Evolutionary conservation across 176 grass and related monocot species (phyloP).

Genomic region (Puccinellia tenuiflora): DNA sequence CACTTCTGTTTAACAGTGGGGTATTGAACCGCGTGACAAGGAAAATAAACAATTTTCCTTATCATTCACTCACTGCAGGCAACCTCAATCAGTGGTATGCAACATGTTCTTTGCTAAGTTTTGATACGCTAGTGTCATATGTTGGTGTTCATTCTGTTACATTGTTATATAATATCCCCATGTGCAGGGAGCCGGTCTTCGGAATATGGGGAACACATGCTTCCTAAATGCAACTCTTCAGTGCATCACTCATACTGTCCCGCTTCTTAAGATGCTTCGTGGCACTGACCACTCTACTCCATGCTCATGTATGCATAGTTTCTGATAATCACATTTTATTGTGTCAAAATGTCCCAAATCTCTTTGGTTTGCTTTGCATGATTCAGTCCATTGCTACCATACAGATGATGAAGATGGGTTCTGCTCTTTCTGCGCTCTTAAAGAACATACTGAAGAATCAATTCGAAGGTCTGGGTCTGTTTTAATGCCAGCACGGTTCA

Average conservation of each 20-base stretch:
- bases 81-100: constrained; percentile 40
- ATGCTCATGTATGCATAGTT: constrained; percentile 45
- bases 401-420: constrained; percentile 57
- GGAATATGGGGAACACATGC: constrained; percentile 91
- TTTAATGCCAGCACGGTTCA: constrained; percentile 51
- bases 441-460: constrained; percentile 52
- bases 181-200: constrained; percentile 73
- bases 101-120: constrained; percentile 1
- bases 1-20: constrained; percentile 20
- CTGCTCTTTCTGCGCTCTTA: constrained; percentile 83
- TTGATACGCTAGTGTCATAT: neutral
- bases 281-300: constrained; percentile 48
- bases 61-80: neutral
- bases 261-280: constrained; percentile 53
- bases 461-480: constrained; percentile 55
- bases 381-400: constrained; percentile 5
- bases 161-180: neutral
- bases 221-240: constrained; percentile 85
- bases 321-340: neutral
- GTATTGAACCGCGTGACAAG: neutral
- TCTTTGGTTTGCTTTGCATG: constrained; percentile 4
- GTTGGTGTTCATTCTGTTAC: neutral
- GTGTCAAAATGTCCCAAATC: neutral
- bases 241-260: constrained; percentile 90
- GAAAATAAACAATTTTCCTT: constrained; percentile 24